A percentile compares a stretch with the other conserved stretches of the same genome.
Evolutionary conservation across 495 filamentous ascomycete species (phyloP).

Genomic region (Hypomontagnella submonticulosa): DNA sequence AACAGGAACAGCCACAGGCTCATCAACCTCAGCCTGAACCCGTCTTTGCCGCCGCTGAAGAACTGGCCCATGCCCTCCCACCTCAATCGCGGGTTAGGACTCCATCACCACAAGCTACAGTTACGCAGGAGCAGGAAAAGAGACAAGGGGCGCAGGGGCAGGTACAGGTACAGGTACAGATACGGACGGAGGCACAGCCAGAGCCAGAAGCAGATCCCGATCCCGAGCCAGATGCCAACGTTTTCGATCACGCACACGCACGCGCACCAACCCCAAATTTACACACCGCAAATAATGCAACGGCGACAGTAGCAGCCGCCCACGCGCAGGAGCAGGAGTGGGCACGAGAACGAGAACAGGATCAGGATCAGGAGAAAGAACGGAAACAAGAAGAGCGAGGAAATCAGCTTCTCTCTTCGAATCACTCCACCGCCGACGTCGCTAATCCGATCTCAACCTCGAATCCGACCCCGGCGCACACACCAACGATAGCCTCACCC

Average conservation of each 20-base stretch:
- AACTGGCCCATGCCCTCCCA: slow-evolving; percentile 49
- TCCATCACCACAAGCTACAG: slow-evolving; percentile 43
- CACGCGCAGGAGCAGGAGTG: slow-evolving; percentile 46
- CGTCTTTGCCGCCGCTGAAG: slow-evolving; percentile 50
- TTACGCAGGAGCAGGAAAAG: slow-evolving; percentile 44
- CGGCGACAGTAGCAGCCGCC: slow-evolving; percentile 35
- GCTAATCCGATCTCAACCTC: slow-evolving; percentile 26
- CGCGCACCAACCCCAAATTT: slow-evolving; percentile 32
- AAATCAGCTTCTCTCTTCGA: slow-evolving; percentile 27
- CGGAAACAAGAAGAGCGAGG: slow-evolving; percentile 22
- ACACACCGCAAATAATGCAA: slow-evolving; percentile 36
- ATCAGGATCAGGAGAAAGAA: slow-evolving; percentile 27
- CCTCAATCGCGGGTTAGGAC: slow-evolving; percentile 41
- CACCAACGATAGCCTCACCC: slow-evolving; percentile 29
- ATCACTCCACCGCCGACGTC: slow-evolving; percentile 32
- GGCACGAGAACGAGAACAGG: slow-evolving; percentile 41
- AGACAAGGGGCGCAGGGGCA: slow-evolving; percentile 42
- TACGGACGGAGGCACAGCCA: slow-evolving; percentile 23
- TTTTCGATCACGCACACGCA: slow-evolving; percentile 29
- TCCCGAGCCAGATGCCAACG: slow-evolving; percentile 24
- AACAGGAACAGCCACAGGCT: slow-evolving; percentile 52
- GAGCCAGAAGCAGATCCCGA: slow-evolving; percentile 3
- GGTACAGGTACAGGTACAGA: slow-evolving; percentile 42
- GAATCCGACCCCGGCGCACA: slow-evolving; percentile 15
- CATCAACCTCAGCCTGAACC: slow-evolving; percentile 54